phyloP scores from a whole-genome alignment of 2,329 filamentous ascomycete genomes.

The Incumbomyces lentus region DNA sequence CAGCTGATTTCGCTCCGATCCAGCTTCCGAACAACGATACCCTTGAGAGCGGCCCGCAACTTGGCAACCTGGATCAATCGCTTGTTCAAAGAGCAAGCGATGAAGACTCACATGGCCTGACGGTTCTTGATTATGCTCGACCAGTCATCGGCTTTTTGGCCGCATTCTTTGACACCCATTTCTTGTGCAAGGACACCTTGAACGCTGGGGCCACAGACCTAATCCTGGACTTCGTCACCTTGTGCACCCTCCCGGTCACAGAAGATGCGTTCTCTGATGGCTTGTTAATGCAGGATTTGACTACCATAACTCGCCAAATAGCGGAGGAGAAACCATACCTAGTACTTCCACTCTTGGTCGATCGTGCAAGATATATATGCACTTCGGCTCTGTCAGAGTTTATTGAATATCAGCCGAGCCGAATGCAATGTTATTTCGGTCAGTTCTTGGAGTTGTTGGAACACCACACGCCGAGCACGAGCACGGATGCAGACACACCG shows the following conservation, averaged over 20 bases:
- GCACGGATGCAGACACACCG: conserved; percentile 12
- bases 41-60: conserved; percentile 16
- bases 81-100: conserved; percentile 39
- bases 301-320: conserved; percentile 63
- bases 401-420: conserved; percentile 37
- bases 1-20: conserved; percentile 11
- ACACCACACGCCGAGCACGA: conserved; percentile 5
- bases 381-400: conserved; percentile 55
- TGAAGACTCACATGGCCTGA: conserved; percentile 40
- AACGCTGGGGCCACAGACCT: conserved; percentile 63
- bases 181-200: conserved; percentile 63
- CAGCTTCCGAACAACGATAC: conserved; percentile 29
- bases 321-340: conserved; percentile 72
- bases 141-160: conserved; percentile 67
- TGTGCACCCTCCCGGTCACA: conserved; percentile 58
- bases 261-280: conserved; percentile 38
- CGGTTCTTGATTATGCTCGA: conserved; percentile 60
- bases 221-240: conserved; percentile 71
- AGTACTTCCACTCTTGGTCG: conserved; percentile 69
- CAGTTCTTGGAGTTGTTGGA: conserved; percentile 42
- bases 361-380: conserved; percentile 60
- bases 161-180: conserved; percentile 64
- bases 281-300: conserved; percentile 52
- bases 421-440: conserved; percentile 53
- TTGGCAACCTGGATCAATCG: conserved; percentile 16